Conservation (phyloP, 129 eudicot genomes). For the Ambrosia artemisiifolia region DNA sequence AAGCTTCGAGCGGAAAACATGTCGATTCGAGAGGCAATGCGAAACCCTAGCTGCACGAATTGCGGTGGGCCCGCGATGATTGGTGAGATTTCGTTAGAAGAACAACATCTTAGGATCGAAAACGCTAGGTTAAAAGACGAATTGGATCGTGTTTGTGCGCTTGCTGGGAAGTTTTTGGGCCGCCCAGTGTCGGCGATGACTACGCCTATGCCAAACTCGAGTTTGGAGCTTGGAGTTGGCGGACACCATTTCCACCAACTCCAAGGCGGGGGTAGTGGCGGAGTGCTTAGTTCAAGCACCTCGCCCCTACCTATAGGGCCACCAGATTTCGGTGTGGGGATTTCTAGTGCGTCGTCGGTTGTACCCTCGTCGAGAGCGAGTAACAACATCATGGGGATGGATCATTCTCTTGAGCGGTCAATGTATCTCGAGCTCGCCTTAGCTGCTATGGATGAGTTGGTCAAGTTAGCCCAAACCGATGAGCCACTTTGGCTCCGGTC, state of each 20-base stretch:
- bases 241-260: slow-evolving; percentile 47
- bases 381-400: slow-evolving; percentile 45
- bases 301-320: slow-evolving; percentile 56
- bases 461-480: slow-evolving; percentile 79
- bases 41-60: slow-evolving; percentile 87
- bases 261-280: slow-evolving; percentile 19
- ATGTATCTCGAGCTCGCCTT: slow-evolving; percentile 91
- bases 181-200: slow-evolving; percentile 67
- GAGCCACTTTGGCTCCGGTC: slow-evolving; percentile 83
- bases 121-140: slow-evolving; percentile 86
- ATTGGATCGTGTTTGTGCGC: slow-evolving; percentile 75
- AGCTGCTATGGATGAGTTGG: slow-evolving; percentile 86
- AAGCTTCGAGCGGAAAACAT: slow-evolving; percentile 91
- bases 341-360: slow-evolving; percentile 44
- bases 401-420: slow-evolving; percentile 73
- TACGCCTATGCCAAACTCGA: slow-evolving; percentile 71
- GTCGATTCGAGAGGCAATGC: slow-evolving; percentile 95
- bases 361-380: slow-evolving; percentile 45
- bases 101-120: slow-evolving; percentile 88
- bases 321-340: slow-evolving; percentile 60
- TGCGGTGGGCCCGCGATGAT: slow-evolving; percentile 97
- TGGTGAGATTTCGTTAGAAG: slow-evolving; percentile 86
- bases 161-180: slow-evolving; percentile 86
- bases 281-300: slow-evolving; percentile 39
- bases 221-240: slow-evolving; percentile 89